Evolutionary conservation across 768 basidiomycete genomes (phyloP).

Genomic region (Candolleomyces efflorescens): DNA sequence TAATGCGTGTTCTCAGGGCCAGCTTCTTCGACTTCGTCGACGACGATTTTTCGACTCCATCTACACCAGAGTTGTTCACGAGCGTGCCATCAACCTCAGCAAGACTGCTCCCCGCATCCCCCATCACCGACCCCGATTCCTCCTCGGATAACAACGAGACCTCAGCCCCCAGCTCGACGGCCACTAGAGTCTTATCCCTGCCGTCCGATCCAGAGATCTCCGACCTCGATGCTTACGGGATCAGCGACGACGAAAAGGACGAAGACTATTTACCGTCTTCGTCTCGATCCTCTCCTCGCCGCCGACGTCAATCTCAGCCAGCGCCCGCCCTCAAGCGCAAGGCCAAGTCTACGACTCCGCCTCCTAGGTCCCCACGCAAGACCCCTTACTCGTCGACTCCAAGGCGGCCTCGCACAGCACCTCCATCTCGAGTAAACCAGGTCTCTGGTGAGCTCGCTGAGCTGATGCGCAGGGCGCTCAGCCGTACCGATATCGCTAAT

Average conservation of each 20-base stretch:
- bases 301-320: background rate
- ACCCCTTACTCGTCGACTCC: background rate
- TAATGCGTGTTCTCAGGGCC: too few relatives aligned
- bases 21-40: too few relatives aligned
- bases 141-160: conserved; percentile 9
- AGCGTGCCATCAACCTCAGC: background rate
- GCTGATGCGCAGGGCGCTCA: conserved; percentile 18
- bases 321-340: background rate
- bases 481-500: conserved; percentile 9
- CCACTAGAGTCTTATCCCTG: conserved; percentile 11
- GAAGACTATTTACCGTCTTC: conserved; percentile 44
- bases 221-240: conserved; percentile 26
- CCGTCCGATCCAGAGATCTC: background rate
- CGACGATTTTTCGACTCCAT: too few relatives aligned
- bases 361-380: background rate
- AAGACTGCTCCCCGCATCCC: background rate
- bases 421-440: conserved; percentile 42
- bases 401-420: background rate
- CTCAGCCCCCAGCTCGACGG: conserved; percentile 30
- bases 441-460: conserved; percentile 19
- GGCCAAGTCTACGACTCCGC: background rate
- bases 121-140: background rate
- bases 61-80: background rate
- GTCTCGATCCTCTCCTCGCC: background rate
- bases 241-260: conserved; percentile 38